These are phyloP conservation scores for Graphilbum ipis-grandicollis DNA, from an alignment of 2,329 filamentous ascomycete species.

Conservation along the genomic window DNA sequence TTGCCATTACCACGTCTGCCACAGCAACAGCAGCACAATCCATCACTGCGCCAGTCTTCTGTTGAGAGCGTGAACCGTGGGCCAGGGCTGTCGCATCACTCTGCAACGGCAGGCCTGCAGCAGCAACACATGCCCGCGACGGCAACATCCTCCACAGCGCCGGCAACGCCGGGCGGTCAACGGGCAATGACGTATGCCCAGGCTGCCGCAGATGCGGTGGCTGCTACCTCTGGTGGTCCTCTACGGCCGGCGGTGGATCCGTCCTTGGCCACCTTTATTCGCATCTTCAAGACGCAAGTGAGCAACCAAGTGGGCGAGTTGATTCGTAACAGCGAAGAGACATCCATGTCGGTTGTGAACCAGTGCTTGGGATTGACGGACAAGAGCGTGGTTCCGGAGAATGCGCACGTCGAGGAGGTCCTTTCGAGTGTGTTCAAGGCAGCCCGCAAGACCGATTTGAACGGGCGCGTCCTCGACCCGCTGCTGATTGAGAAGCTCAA, in stretches of 20 bases:
- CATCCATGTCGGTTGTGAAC: conserved; percentile 35
- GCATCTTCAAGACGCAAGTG: conserved; percentile 28
- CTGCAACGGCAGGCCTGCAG: no score
- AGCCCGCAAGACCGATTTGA: conserved; percentile 3
- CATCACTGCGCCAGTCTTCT: no score
- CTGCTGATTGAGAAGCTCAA: conserved; percentile 23
- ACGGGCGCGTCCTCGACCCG: conserved; percentile 13
- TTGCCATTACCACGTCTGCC: neutral
- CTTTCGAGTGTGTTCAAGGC: conserved; percentile 24
- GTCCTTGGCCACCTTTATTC: conserved; percentile 22
- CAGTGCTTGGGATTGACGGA: conserved; percentile 30
- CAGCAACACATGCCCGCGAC: no score
- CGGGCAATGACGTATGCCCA: neutral
- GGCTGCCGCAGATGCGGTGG: neutral
- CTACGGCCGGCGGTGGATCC: conserved; percentile 23
- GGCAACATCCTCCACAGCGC: no score
- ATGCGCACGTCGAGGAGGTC: conserved; percentile 24
- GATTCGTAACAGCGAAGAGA: conserved; percentile 24
- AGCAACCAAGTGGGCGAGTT: conserved; percentile 22
- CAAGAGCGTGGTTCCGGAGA: conserved; percentile 16
- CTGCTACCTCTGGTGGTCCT: neutral
- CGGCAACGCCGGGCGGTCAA: neutral
- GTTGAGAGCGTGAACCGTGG: no score
- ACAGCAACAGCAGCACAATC: conserved; percentile 2
- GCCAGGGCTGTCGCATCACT: no score